Evolutionary conservation across 148 eudicot species (phyloP), one percentile per base, ranked within the genome.

Genomic region (Simmondsia chinensis): DNA sequence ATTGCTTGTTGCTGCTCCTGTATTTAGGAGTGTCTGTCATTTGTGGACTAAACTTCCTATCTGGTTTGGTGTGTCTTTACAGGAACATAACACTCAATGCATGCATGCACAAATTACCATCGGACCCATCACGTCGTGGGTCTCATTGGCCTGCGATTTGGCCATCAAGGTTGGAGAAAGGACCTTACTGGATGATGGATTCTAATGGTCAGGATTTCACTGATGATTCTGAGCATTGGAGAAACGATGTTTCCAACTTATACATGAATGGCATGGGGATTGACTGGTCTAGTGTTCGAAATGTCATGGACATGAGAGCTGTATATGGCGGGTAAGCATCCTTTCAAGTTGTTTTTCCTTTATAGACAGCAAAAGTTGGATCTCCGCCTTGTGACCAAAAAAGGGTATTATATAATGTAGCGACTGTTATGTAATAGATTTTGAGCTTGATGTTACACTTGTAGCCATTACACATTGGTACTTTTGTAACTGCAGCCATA

Each of bases 231-330:
- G 49, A 66, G 31, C 80, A 73, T 74, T 77, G 84, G 84, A 73
- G 73, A 31, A 65, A 54, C 30, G 80, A 73, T 9, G 76, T 77
- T n/a, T 48, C 29, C 27, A 66, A 73, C 33, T 77, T 80, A 9
- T 77, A 77, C 56, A 44, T 73, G 5, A 56, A 23, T 24, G 80
- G 79, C 13, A 32, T 77, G 62, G 84, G 73, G 22, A 66, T 77
- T 29, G 44, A 62, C 57, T 77, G 84, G 84, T 62, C 84, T 33
- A 51, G 39, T 29, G 76, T 77, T 42, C 59, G 84, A 52, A 77
- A 77, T 57, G 84, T 66, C 43, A 70, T 77, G 80, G 84, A 77
- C 68, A 77, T 77, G 84, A 69, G 75, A 52, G 57, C 84, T 16
- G 48, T 77, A 39, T 77, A 77, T 60, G 84, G 84, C 66, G 80